Percentiles rank a stretch among this genome's conserved stretches.
phyloP scores from a whole-genome alignment of 1,284 basidiomycete genomes.

The Cryptococcus maquisensis region DNA sequence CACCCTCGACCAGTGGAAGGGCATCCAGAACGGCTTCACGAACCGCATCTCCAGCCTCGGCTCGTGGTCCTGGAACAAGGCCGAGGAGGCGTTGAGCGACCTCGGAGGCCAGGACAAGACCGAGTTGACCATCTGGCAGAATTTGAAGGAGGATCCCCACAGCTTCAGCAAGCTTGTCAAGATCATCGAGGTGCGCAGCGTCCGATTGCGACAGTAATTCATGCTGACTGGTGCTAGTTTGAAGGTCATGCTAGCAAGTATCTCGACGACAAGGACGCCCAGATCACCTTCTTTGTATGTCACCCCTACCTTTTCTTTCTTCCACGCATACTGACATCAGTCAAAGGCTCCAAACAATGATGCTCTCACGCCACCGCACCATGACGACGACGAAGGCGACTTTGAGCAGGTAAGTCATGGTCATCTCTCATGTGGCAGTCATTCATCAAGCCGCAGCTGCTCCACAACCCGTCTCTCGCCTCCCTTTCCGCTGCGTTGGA shows the following conservation, averaged over 20 bases:
- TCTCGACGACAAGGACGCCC: conserved; percentile 40
- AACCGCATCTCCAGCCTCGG: conserved; percentile 24
- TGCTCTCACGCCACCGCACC: conserved; percentile 38
- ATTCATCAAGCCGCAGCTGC: conserved; percentile 14
- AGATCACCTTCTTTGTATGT: conserved; percentile 49
- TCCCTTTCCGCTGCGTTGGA: conserved; percentile 30
- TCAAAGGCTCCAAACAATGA: conserved; percentile 44
- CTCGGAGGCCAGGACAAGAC: conserved; percentile 13
- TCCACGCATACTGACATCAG: not conserved
- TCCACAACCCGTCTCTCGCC: conserved; percentile 30
- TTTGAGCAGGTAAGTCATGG: not conserved
- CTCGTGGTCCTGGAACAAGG: conserved; percentile 29
- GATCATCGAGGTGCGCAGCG: conserved; percentile 40
- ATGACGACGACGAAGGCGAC: conserved; percentile 39
- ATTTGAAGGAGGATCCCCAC: conserved; percentile 40
- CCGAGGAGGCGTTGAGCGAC: conserved; percentile 28
- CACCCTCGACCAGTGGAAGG: conserved; percentile 30
- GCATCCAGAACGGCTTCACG: conserved; percentile 29
- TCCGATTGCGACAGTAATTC: not conserved
- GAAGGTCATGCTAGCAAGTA: conserved; percentile 36
- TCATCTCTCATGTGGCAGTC: conserved; percentile 2
- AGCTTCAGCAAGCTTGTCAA: conserved; percentile 46
- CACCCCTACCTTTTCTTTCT: not conserved
- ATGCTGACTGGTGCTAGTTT: conserved; percentile 16
- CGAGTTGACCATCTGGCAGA: conserved; percentile 42